Evolutionary conservation across 768 basidiomycete genomes (phyloP).

Genomic region (Asterophora parasitica): DNA sequence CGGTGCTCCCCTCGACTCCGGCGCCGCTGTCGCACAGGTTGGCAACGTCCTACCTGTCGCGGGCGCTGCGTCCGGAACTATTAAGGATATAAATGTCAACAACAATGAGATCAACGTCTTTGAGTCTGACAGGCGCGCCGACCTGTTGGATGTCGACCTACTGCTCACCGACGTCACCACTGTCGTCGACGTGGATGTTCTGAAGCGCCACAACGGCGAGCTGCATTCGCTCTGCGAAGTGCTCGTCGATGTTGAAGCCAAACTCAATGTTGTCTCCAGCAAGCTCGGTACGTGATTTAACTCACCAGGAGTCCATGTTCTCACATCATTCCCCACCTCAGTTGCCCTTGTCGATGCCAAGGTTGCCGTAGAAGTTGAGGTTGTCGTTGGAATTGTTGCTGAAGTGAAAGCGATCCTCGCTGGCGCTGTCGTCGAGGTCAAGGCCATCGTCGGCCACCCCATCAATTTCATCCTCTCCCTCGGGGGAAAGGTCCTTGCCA

Average conservation of each 20-base stretch:
- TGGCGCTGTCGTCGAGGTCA: slow-evolving; percentile 8
- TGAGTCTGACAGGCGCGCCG: neutral
- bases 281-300: neutral
- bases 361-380: slow-evolving; percentile 10
- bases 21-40: neutral
- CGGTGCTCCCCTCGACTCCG: neutral
- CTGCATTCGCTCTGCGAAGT: slow-evolving; percentile 10
- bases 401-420: slow-evolving; percentile 11
- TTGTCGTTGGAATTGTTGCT: slow-evolving; percentile 11
- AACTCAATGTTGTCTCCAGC: neutral
- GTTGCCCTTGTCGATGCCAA: slow-evolving; percentile 4
- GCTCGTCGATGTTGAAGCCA: neutral
- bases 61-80: neutral
- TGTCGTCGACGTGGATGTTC: neutral
- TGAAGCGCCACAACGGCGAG: neutral
- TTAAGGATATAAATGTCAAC: neutral
- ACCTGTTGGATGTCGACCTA: neutral
- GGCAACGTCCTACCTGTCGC: neutral
- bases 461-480: slow-evolving; percentile 9
- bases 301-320: too few relatives aligned
- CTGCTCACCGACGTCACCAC: too few relatives aligned
- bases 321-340: neutral
- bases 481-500: slow-evolving; percentile 9
- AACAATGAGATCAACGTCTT: neutral
- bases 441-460: slow-evolving; percentile 13